Evolutionary conservation across 176 grass and related monocot species (phyloP).

Genomic region (Canna indica): DNA sequence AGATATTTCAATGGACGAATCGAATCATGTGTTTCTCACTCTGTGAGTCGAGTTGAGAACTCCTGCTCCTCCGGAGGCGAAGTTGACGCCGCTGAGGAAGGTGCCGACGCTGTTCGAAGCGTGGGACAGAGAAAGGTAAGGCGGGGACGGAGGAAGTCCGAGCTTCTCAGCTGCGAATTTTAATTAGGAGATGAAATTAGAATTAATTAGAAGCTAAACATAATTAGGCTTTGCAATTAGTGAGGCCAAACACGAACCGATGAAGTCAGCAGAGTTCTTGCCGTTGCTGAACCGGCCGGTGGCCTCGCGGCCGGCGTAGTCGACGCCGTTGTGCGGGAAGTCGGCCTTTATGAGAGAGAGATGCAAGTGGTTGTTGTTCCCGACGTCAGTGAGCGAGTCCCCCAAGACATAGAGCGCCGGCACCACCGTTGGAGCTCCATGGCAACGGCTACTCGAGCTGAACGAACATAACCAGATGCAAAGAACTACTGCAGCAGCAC

Average conservation of each 20-base stretch:
- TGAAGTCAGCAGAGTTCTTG: constrained; percentile 70
- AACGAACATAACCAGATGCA: too few relatives aligned
- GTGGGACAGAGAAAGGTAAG: constrained; percentile 52
- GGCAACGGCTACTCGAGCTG: not conserved
- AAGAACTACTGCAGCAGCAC: too few relatives aligned
- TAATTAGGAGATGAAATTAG: too few relatives aligned
- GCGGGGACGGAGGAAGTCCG: constrained; percentile 34
- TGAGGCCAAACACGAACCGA: constrained; percentile 20
- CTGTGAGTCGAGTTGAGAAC: constrained; percentile 51
- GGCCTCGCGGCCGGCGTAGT: constrained; percentile 49
- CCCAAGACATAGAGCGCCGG: constrained; percentile 75
- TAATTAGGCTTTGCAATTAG: not conserved
- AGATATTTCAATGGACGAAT: too few relatives aligned
- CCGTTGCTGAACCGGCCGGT: constrained; percentile 90
- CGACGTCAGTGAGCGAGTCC: constrained; percentile 79
- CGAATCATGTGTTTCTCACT: too few relatives aligned
- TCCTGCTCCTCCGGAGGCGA: constrained; percentile 75
- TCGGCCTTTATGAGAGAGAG: constrained; percentile 63
- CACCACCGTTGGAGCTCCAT: not conserved
- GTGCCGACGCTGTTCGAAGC: constrained; percentile 30
- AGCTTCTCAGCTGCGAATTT: constrained; percentile 53
- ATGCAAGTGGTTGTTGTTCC: constrained; percentile 67
- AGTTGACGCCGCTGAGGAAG: constrained; percentile 61
- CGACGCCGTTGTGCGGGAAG: constrained; percentile 81
- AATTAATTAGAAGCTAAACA: too few relatives aligned